Evolutionary conservation across 306 rosid species (phyloP).

Genomic region (Cucumis melo): DNA sequence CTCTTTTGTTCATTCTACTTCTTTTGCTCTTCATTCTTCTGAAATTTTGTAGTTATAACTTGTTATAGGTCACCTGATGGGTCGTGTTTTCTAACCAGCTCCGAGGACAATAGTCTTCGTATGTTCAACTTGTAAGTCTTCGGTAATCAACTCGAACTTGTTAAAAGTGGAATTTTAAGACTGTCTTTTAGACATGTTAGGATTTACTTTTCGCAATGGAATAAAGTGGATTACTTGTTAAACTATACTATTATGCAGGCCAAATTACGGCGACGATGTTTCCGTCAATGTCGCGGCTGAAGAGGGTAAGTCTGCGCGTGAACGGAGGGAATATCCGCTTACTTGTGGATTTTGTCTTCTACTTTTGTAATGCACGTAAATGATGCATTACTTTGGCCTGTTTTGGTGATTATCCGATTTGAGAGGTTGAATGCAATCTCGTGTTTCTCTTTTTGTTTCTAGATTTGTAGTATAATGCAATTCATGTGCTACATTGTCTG

Average conservation of each 20-base stretch:
- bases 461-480: not conserved
- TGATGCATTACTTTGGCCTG: not conserved
- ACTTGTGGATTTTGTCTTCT: not conserved
- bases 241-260: constrained; percentile 26
- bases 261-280: constrained; percentile 22
- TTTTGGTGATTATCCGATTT: no score
- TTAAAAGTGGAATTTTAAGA: not conserved
- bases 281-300: constrained; percentile 17
- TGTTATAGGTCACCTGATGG: constrained; percentile 80
- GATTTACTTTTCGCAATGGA: not conserved
- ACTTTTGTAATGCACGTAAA: not conserved
- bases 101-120: constrained; percentile 76
- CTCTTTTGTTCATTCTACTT: not conserved
- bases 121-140: constrained; percentile 41
- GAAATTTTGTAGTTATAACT: not conserved
- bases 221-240: not conserved
- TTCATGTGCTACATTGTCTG: constrained; percentile 6
- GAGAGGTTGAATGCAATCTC: no score
- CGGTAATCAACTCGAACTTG: not conserved
- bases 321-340: not conserved
- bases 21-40: not conserved
- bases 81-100: constrained; percentile 66
- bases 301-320: constrained; percentile 27
- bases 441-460: no score
- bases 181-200: not conserved